These are phyloP conservation scores for Colletotrichum sp. DNA, from an alignment of 2,329 filamentous ascomycete species.

Conservation along the genomic window DNA sequence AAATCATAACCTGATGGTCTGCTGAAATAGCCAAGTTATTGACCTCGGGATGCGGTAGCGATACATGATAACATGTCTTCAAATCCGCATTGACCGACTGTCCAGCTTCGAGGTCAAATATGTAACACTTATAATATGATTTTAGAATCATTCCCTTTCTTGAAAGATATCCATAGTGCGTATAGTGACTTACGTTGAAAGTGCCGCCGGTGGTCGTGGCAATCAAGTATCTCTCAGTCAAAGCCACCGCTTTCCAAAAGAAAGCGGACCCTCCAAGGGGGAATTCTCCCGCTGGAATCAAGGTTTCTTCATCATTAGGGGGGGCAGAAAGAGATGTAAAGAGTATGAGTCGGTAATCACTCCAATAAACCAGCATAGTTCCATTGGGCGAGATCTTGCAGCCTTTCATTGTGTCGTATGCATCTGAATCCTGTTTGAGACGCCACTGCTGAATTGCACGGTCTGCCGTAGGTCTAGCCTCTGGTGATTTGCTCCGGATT, in stretches of 20 bases:
- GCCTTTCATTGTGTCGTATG: not conserved
- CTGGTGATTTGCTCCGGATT: not conserved
- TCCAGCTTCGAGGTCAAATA: not conserved
- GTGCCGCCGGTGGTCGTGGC: not conserved
- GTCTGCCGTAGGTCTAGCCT: not conserved
- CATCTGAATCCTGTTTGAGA: not conserved
- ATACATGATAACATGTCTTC: not conserved
- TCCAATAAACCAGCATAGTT: not conserved
- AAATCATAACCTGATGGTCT: not conserved
- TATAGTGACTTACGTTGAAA: not conserved
- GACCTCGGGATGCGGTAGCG: not conserved
- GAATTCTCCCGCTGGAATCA: not conserved
- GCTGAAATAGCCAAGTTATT: not conserved
- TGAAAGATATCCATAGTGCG: fast-evolving
- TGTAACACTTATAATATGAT: not conserved
- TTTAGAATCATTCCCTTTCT: fast-evolving
- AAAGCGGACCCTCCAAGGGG: not conserved
- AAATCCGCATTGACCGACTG: not conserved
- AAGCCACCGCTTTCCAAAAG: not conserved
- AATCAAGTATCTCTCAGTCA: not conserved
- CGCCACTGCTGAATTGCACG: not conserved
- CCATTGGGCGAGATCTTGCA: not conserved
- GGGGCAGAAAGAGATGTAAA: not conserved
- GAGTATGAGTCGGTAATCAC: not conserved
- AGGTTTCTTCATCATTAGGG: not conserved